phyloP scores from a whole-genome alignment of 208 protist genomes.

The Trichomonas vaginalis region DNA sequence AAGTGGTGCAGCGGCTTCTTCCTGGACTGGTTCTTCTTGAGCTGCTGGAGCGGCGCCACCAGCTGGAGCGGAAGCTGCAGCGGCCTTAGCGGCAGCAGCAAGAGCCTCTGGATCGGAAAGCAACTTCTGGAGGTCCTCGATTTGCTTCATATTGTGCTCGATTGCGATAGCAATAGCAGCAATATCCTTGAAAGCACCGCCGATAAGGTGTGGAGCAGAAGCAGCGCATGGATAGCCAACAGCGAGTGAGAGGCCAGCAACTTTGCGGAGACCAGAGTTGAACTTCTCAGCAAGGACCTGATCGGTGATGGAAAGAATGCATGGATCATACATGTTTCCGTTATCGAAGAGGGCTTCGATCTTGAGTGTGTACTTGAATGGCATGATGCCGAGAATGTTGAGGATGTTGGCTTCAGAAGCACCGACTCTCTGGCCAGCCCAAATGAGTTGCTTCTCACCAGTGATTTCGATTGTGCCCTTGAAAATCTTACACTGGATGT shows the following conservation, averaged over 20 bases:
- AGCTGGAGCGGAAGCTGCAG: background rate
- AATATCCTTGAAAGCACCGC: conserved; percentile 86
- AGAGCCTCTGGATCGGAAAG: too few relatives aligned
- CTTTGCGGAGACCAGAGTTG: conserved; percentile 59
- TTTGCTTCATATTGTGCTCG: conserved; percentile 55
- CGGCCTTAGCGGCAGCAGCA: too few relatives aligned
- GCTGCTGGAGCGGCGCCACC: background rate
- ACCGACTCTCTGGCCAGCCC: conserved; percentile 66
- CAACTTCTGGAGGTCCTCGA: conserved; percentile 59
- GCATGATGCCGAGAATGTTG: too few relatives aligned
- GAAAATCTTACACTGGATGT: conserved; percentile 82
- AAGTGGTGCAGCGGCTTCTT: too few relatives aligned
- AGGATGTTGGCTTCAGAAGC: conserved; percentile 86
- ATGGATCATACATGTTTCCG: conserved; percentile 69
- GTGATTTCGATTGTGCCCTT: too few relatives aligned
- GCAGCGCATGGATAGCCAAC: conserved; percentile 71
- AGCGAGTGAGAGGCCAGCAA: conserved; percentile 76
- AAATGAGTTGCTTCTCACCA: conserved; percentile 77
- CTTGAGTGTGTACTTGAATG: too few relatives aligned
- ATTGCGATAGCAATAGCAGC: too few relatives aligned
- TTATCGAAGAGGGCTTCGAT: conserved; percentile 74
- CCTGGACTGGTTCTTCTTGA: background rate
- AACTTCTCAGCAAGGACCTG: conserved; percentile 64
- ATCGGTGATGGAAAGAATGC: conserved; percentile 77
- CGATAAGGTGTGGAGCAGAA: conserved; percentile 74